phyloP scores from a whole-genome alignment of 2,329 filamentous ascomycete species.

The Chaetothyriales sp. region DNA sequence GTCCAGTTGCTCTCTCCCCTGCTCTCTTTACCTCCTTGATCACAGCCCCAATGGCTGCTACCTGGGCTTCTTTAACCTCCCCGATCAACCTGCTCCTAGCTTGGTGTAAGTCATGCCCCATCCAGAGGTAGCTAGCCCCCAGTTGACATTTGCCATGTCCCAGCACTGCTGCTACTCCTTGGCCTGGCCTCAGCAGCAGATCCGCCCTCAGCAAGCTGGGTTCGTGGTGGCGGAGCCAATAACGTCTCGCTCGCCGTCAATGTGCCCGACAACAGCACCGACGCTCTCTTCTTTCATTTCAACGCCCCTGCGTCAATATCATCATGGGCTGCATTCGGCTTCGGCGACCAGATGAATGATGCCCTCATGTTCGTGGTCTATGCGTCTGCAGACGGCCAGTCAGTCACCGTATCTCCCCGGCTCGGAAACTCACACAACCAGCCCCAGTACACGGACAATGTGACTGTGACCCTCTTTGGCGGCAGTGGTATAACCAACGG shows the following conservation, averaged over 20 bases:
- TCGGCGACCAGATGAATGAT: slow-evolving; percentile 18
- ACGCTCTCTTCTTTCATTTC: slow-evolving; percentile 17
- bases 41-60: background rate
- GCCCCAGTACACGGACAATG: slow-evolving; percentile 25
- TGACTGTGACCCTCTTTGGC: slow-evolving; percentile 31
- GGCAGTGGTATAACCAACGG: slow-evolving; percentile 34
- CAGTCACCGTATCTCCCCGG: slow-evolving; percentile 19
- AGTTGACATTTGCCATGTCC: background rate
- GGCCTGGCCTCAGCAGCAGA: slow-evolving; percentile 5
- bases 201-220: background rate
- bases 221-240: slow-evolving; percentile 1
- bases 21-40: background rate
- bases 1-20: background rate
- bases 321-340: slow-evolving; percentile 19
- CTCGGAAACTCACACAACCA: slow-evolving; percentile 17
- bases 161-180: slow-evolving; percentile 7
- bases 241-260: slow-evolving; percentile 17
- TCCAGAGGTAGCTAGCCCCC: background rate
- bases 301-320: slow-evolving; percentile 12
- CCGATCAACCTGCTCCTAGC: background rate
- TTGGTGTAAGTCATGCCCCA: background rate
- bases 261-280: slow-evolving; percentile 12
- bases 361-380: slow-evolving; percentile 21
- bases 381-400: slow-evolving; percentile 14
- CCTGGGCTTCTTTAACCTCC: background rate